These are phyloP conservation scores for Orobanche coerulescens DNA, from an alignment of 257 asterid species.

Conservation along the genomic window DNA sequence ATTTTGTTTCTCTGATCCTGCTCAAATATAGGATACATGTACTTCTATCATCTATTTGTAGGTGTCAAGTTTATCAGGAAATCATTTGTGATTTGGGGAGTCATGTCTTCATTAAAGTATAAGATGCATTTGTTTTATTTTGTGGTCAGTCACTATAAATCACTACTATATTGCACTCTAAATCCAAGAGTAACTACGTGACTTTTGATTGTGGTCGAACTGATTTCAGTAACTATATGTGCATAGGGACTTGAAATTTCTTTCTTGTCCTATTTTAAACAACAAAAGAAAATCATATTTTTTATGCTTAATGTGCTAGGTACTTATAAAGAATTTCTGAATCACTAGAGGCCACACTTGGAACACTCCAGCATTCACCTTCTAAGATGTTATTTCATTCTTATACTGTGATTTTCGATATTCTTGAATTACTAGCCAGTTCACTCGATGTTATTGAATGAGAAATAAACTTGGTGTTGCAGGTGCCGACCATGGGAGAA, in stretches of 20 bases:
- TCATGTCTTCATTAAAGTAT: not conserved
- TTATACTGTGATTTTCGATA: not conserved
- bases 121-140: not conserved
- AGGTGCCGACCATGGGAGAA: conserved; percentile 78
- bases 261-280: not conserved
- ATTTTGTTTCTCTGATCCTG: not conserved
- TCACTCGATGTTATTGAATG: not conserved
- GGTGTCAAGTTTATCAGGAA: not conserved
- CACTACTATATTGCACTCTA: conserved; percentile 2
- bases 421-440: too few relatives aligned
- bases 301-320: not conserved
- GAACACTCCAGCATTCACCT: not conserved
- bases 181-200: too few relatives aligned
- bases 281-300: not conserved
- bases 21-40: too few relatives aligned
- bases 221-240: not conserved
- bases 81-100: not conserved
- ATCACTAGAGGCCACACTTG: not conserved
- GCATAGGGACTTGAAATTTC: not conserved
- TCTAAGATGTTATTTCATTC: not conserved
- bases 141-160: not conserved
- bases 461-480: conserved; percentile 23
- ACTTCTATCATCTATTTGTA: not conserved
- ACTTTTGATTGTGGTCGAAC: not conserved
- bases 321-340: not conserved